Percentiles rank a stretch among this genome's conserved stretches.
phyloP scores from a whole-genome alignment of 352 stramenopile species.

The Elongisporangium anandrum region DNA sequence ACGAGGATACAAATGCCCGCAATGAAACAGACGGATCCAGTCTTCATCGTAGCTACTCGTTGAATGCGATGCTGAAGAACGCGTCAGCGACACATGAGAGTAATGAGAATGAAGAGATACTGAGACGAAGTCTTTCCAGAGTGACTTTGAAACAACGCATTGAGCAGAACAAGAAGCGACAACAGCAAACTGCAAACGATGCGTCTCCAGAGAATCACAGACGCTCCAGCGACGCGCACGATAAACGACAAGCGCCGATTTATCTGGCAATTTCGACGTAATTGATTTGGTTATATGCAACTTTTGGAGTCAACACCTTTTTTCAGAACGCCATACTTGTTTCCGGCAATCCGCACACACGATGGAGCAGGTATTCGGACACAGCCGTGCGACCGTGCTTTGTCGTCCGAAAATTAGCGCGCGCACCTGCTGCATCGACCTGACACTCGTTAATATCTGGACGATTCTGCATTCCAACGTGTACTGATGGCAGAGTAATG shows the following conservation, averaged over 20 bases:
- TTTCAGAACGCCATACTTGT: neutral
- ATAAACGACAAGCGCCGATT: constrained; percentile 15
- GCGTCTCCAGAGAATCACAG: constrained; percentile 8
- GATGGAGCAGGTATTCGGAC: constrained; percentile 40
- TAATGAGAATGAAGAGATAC: constrained; percentile 34
- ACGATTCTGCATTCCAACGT: constrained; percentile 33
- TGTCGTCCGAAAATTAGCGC: constrained; percentile 50
- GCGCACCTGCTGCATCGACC: constrained; percentile 34
- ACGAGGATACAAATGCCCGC: too few relatives aligned
- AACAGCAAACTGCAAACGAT: neutral
- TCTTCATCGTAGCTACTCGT: neutral
- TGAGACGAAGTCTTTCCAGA: constrained; percentile 54
- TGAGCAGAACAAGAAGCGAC: constrained; percentile 24
- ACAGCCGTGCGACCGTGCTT: constrained; percentile 50
- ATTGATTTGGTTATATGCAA: constrained; percentile 5
- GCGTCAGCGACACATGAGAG: constrained; percentile 2
- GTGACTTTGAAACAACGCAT: constrained; percentile 54
- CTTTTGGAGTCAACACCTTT: neutral
- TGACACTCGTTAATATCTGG: constrained; percentile 52
- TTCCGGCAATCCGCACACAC: neutral
- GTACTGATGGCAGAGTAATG: constrained; percentile 21
- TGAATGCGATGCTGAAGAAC: neutral
- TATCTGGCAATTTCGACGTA: constrained; percentile 66
- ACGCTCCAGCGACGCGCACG: constrained; percentile 1
- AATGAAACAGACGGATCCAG: neutral